A percentile compares a stretch with the other conserved stretches of the same genome.
Conservation (phyloP, 495 filamentous ascomycete species). For the Parathielavia appendiculata region DNA sequence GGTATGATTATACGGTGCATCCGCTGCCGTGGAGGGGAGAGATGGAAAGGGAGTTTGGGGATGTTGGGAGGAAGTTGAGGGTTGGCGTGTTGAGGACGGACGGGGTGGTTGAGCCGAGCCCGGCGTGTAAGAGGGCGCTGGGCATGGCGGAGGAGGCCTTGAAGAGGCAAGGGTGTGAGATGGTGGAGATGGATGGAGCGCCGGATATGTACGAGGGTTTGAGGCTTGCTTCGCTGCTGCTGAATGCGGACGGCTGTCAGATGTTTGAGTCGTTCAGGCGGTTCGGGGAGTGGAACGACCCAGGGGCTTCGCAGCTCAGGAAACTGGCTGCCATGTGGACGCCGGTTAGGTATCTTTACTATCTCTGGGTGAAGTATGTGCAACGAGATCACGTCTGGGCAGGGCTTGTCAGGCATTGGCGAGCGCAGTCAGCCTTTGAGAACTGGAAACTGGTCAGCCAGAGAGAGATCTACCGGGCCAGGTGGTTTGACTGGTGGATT, state of each 20-base stretch:
- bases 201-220: slow-evolving; percentile 69
- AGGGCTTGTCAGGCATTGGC: slow-evolving; percentile 65
- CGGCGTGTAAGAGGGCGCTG: slow-evolving; percentile 76
- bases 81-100: slow-evolving; percentile 79
- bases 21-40: slow-evolving; percentile 73
- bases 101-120: slow-evolving; percentile 80
- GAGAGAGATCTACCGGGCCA: slow-evolving; percentile 69
- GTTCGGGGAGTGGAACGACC: slow-evolving; percentile 73
- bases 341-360: slow-evolving; percentile 79
- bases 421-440: slow-evolving; percentile 62
- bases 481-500: slow-evolving; percentile 82
- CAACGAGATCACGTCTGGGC: slow-evolving; percentile 72
- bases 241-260: slow-evolving; percentile 81
- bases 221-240: slow-evolving; percentile 71
- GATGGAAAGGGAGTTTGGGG: slow-evolving; percentile 52
- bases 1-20: slow-evolving; percentile 80
- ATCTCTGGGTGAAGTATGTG: slow-evolving; percentile 81
- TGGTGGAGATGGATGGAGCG: slow-evolving; percentile 61
- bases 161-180: slow-evolving; percentile 63
- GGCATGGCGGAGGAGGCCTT: slow-evolving; percentile 64
- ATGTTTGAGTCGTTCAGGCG: slow-evolving; percentile 75
- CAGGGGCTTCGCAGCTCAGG: slow-evolving; percentile 68
- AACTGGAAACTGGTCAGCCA: slow-evolving; percentile 75
- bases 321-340: slow-evolving; percentile 67
- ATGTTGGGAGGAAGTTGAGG: slow-evolving; percentile 49